Evolutionary conservation across 495 filamentous ascomycete species (phyloP), one percentile per base, ranked within the genome.

Genomic region (Hypoxylon lenormandii): DNA sequence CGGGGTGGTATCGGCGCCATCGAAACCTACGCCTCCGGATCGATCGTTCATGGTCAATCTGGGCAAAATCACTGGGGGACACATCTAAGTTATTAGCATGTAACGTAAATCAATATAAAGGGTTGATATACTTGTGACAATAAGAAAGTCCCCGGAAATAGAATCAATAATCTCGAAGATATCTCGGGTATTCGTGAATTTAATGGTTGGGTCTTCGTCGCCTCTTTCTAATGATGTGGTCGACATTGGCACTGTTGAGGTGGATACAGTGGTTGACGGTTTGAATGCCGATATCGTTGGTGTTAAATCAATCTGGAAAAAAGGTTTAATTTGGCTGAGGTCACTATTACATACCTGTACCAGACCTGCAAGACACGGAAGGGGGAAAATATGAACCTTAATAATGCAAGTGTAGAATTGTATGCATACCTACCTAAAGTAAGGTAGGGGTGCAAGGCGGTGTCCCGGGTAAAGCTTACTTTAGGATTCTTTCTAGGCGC

Each of bases 141-240:
- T 43, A 10, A 62, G 58, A 52, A 62, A 42, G 22, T 62, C 58
- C 19, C 58, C 47, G 23, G 45, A 51, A 42, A 45, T 30, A n/a
- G 6, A 36, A 42, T 62, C n/a, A 16, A 62, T 51, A 15, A 10
- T 11, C 47, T 52, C 0, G 19, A 37, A 62, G 46, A 62, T 30
- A 19, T 51, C 33, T 51, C 52, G 22, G 6, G 46, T 43, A 47
- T 62, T 52, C 45, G 46, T 51, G n/a, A 62, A 62, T n/a, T 26
- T 11, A 12, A 52, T 15, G 11, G 47, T 52, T 5, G 33, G 30
- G 15, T 51, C 28, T 11, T 51, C 48, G 12, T 51, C 8, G n/a
- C n/a, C 1, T 4, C 26, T 5, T 23, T 48, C 19, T 13, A 12
- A 26, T 13, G 45, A 48, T 26, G n/a, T n/a, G n/a, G 21, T 22